Evolutionary conservation across 306 rosid genomes (phyloP), one percentile per base, ranked within the genome.

Genomic region (Vicia villosa): DNA sequence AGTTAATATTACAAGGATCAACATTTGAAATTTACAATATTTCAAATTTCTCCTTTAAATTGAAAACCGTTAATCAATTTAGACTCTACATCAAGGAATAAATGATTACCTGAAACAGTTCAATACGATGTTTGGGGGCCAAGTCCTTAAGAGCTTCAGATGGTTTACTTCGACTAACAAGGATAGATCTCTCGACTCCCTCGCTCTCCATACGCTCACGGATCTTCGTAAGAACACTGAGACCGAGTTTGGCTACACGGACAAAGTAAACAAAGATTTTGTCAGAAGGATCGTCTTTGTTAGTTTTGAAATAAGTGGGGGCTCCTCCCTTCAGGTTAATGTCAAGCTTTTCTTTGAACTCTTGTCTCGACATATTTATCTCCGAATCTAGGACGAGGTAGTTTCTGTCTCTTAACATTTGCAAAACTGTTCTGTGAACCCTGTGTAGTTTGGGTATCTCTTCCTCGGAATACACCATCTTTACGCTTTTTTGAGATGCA

Each of bases 31-130:
- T 51, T 51, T 20, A 51, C n/a, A 10, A 51, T 9, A 51, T 51
- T 51, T 14, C 3, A 51, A 51, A 50, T 20, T 2, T 14, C 9
- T 14, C 9, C n/a, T 45, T 45, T 14, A 14, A 43, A 45, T 1
- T n/a, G 50, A 45, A 45, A 45, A n/a, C 17, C 1, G 28, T 45
- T 10, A 15, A 46, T 46, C 52, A 15, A 50, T 50, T 50, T 50
- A 50, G 6, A 4, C 57, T 52, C 59, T 11, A 10, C 15, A 5
- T 2, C 32, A 21, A 52, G 12, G n/a, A 52, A 10, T 9, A 5
- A 52, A 54, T 6, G 15, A 22, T 21, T 54, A 54, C 60, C 60
- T 11, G 97, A 60, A 94, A 94, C 63, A 85, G 86, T 76, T 90
- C 85, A 87, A 68, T 61, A 75, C 88, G 66, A 85, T 17, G 83